A percentile compares a stretch with the other conserved stretches of the same genome.
phyloP scores from a whole-genome alignment of 768 basidiomycete genomes.

The Kockovaella imperatae region DNA sequence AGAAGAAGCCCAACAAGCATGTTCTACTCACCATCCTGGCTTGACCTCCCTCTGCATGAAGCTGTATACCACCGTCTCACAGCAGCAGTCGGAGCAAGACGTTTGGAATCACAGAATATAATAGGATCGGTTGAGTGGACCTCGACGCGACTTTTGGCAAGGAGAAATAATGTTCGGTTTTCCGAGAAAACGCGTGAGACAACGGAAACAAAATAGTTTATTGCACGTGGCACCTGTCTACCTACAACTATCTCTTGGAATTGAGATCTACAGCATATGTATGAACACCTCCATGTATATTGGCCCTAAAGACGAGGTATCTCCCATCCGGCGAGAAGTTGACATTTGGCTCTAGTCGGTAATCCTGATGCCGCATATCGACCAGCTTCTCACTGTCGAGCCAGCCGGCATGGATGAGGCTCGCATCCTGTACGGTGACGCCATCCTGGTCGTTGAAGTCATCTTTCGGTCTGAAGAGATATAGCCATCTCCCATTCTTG shows the following conservation, averaged over 20 bases:
- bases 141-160: too few species aligned
- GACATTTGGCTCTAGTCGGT: conserved; percentile 16
- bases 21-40: too few species aligned
- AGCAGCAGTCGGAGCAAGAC: too few species aligned
- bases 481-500: conserved; percentile 10
- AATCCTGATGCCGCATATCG: conserved; percentile 14
- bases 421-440: conserved; percentile 7
- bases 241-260: too few species aligned
- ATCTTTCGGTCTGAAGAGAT: conserved; percentile 17
- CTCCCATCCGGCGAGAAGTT: conserved; percentile 18
- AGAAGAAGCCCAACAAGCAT: background rate
- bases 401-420: conserved; percentile 10
- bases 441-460: conserved; percentile 13
- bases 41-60: too few species aligned
- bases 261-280: conserved; percentile 15
- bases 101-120: too few species aligned
- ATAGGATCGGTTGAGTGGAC: too few species aligned
- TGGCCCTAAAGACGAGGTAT: conserved; percentile 12
- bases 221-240: too few species aligned
- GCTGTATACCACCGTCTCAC: too few species aligned
- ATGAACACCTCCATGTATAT: conserved; percentile 10
- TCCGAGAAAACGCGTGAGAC: too few species aligned
- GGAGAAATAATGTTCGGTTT: too few species aligned
- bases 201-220: too few species aligned
- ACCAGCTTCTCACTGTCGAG: conserved; percentile 13